Base-by-base conservation (phyloP, 208 protist species). In the Leishmania tarentolae region DNA sequence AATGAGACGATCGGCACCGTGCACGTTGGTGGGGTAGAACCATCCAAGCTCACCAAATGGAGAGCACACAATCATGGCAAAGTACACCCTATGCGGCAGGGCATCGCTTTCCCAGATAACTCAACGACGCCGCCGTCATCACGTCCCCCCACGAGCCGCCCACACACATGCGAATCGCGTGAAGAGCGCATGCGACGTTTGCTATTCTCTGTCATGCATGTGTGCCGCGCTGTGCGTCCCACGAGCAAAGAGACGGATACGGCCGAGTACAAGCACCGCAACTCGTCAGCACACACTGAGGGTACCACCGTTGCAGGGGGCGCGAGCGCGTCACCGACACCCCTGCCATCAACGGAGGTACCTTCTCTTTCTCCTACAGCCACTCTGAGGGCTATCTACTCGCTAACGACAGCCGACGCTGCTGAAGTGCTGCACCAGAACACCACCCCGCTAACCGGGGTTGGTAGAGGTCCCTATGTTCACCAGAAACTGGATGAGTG, bases 401-500 rank as follows among this genome's bases (percentile, higher is more conserved):
- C 74, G 15, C 75, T 93, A n/a, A 91, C 90, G 17, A 85, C 85
- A 8, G 66, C 82, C 24, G 70, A 70, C 7, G 90, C 86, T 0
- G 76, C 85, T 8, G 83, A 91, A 57, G 80, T 85, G 47, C 84
- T 93, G 66, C 82, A 83, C 71, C 70, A 82, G 28, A 88, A 88
- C 84, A 84, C 77, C 37, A 78, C 86, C 13, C 86, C 82, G n/a
- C 75, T 93, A 24, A 92, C 91, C 3, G 82, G 83, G 28, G 61
- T 56, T 46, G 87, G 88, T n/a, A 88, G 77, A 15, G 89, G 88
- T 37, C 89, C 90, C 1, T 93, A 92, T 80, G 83, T 89, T 24
- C 86, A 89, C 83, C 90, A 89, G 52, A 74, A 75, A 35, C 79
- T 97, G 19, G 84, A 91, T 42, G 91, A 95, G 53, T 87, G 91